Conservation (phyloP, 768 basidiomycete species). For the Hygrocybe punicea region DNA sequence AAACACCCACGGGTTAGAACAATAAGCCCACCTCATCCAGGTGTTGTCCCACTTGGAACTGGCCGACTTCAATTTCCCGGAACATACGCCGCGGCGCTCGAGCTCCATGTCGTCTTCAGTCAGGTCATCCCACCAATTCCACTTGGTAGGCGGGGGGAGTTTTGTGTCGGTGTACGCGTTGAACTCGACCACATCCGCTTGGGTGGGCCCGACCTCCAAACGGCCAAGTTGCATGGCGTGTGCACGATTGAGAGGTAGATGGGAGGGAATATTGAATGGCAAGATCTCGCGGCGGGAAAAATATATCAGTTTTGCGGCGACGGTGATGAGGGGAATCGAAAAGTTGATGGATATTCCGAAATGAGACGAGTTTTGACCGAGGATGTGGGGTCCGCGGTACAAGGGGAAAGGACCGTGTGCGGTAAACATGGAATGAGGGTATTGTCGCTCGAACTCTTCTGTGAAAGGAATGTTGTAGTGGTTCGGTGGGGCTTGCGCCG, state of each 20-base stretch:
- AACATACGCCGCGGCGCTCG: not conserved
- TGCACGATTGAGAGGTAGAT: constrained; percentile 32
- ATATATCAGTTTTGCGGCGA: constrained; percentile 62
- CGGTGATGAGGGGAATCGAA: constrained; percentile 44
- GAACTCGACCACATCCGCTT: constrained; percentile 58
- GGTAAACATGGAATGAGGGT: constrained; percentile 28
- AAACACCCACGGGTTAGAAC: constrained; percentile 33
- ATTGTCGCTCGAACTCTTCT: constrained; percentile 13
- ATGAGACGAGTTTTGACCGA: constrained; percentile 23
- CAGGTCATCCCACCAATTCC: constrained; percentile 7
- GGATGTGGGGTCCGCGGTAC: constrained; percentile 32
- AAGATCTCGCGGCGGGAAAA: constrained; percentile 53
- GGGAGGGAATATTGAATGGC: constrained; percentile 42
- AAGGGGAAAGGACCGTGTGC: constrained; percentile 48
- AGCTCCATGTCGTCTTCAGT: not conserved
- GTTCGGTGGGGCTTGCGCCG: constrained; percentile 57
- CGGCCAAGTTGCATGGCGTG: constrained; percentile 22
- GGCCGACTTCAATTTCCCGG: not conserved
- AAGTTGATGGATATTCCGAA: constrained; percentile 21
- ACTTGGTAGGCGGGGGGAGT: constrained; percentile 23
- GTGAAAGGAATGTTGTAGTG: constrained; percentile 55
- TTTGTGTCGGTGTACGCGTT: constrained; percentile 41
- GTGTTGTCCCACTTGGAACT: constrained; percentile 8
- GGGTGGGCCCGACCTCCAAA: constrained; percentile 41
- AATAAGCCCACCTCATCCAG: constrained; percentile 34